Base-by-base conservation (phyloP, 2,329 filamentous ascomycete genomes). In the Blumeriella jaapii region DNA sequence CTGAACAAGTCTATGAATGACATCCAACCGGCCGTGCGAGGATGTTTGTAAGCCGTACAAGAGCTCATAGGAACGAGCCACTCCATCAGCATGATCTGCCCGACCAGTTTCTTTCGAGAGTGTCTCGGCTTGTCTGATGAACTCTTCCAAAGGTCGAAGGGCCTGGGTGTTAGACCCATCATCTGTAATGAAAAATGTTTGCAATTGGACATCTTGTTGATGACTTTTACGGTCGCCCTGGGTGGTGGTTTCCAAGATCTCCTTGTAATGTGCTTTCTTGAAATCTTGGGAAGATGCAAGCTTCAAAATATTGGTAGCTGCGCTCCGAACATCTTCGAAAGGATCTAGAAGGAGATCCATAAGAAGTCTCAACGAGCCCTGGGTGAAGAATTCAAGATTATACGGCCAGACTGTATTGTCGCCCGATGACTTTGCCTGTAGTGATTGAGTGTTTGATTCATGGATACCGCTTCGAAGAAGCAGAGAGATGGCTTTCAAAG, bases 81-180 rank as follows among this genome's bases (percentile, higher is more conserved):
- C 78, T 7, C 89, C 89, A 59, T 98, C 89, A 1, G 87, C 86
- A 55, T 94, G 84, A 54, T 96, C 87, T 9, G 86, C 89, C 41
- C 91, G 72, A 14, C 84, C 84, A 4, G 85, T 93, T 16, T 62
- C 65, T 14, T 75, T 67, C 39, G 83, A 78, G 20, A 72, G 61
- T 3, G 59, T 57, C 38, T 78, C 69, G 1, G 74, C 71, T 35
- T 65, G 64, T 1, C 43, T 48, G 24, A 71, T 61, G 36, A 78
- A 70, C 11, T 61, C 57, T 3, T 43, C 45, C 17, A 78, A 55
- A 7, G 68, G 9, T 13, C 24, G 25, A 38, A 40, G 32, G 17
- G n/a, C 10, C 2, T 14, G 5, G 29, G 18, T n/a, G 4, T 24
- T 9, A 4, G 22, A 8, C 12, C 12, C 22, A n/a, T n/a, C 22